Percentiles rank a stretch among this genome's conserved stretches.
Conservation (phyloP, 2,329 filamentous ascomycete genomes). For the Anisogramma anomala region DNA sequence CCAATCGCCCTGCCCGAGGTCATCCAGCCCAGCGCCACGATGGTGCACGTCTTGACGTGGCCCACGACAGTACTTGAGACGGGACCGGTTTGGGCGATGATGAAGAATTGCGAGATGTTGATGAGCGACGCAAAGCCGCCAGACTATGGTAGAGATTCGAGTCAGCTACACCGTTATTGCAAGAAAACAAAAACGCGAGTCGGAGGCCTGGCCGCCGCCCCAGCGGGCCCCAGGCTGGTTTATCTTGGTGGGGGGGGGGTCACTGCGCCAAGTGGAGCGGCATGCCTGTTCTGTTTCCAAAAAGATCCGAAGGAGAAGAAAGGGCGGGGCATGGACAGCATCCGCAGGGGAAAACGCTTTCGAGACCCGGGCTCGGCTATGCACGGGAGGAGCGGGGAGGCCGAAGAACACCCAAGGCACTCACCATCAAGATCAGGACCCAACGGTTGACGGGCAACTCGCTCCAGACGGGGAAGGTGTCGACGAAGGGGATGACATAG, state of each 20-base stretch:
- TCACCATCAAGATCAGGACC: conserved; percentile 47
- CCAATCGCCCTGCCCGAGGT: conserved; percentile 42
- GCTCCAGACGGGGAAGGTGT: conserved; percentile 47
- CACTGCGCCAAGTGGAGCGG: background rate
- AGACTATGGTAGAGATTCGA: conserved; percentile 31
- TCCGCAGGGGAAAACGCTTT: no score
- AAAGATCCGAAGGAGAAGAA: no score
- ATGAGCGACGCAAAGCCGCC: conserved; percentile 52
- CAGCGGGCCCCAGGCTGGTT: background rate
- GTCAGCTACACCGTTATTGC: conserved; percentile 8
- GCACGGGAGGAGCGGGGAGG: background rate
- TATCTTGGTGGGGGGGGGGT: background rate
- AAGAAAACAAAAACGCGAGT: no score
- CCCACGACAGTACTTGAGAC: conserved; percentile 56
- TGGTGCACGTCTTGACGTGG: conserved; percentile 54
- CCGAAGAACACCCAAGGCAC: conserved; percentile 19
- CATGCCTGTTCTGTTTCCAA: no score
- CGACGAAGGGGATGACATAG: conserved; percentile 54
- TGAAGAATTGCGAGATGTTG: conserved; percentile 54
- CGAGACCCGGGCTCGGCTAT: no score
- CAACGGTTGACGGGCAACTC: conserved; percentile 40
- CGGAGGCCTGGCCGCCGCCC: no score
- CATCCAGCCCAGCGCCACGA: conserved; percentile 52
- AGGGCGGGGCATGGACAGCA: no score
- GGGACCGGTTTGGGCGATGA: conserved; percentile 48